These are phyloP conservation scores for Sugiyamaella sp. DNA, from an alignment of 1,139 yeast species.

Conservation along the genomic window DNA sequence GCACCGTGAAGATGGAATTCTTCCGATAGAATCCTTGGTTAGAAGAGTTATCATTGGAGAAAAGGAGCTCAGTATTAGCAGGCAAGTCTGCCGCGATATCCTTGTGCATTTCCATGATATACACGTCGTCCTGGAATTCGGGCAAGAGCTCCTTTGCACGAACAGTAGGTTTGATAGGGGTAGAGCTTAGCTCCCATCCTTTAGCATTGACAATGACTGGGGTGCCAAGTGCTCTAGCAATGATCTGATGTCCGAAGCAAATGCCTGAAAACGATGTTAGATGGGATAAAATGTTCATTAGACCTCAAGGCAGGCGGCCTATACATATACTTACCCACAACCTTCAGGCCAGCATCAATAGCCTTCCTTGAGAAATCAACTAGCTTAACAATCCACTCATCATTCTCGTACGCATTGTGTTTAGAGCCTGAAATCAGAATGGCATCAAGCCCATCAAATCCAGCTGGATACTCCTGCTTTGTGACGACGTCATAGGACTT, in stretches of 20 bases:
- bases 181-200: slow-evolving; percentile 78
- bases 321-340: slow-evolving; percentile 32
- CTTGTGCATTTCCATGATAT: slow-evolving; percentile 67
- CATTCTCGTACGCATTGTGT: slow-evolving; percentile 58
- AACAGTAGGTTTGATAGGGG: slow-evolving; percentile 53
- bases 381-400: slow-evolving; percentile 57
- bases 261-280: slow-evolving; percentile 49
- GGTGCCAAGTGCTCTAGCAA: slow-evolving; percentile 67
- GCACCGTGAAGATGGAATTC: slow-evolving; percentile 62
- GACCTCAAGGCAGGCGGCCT: neutral
- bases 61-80: slow-evolving; percentile 43
- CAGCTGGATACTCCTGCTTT: slow-evolving; percentile 46
- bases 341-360: slow-evolving; percentile 37
- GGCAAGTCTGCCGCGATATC: slow-evolving; percentile 65
- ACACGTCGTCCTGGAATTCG: slow-evolving; percentile 37
- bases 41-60: slow-evolving; percentile 53
- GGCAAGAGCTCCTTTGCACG: slow-evolving; percentile 44
- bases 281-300: slow-evolving; percentile 41
- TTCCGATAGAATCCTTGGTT: slow-evolving; percentile 65
- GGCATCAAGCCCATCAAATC: slow-evolving; percentile 46
- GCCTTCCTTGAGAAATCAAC: slow-evolving; percentile 45
- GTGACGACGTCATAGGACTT: slow-evolving; percentile 52
- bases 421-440: slow-evolving; percentile 69
- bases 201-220: slow-evolving; percentile 56
- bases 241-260: slow-evolving; percentile 87